Evolutionary conservation across 148 eudicot genomes (phyloP).

Genomic region (Simmondsia chinensis): DNA sequence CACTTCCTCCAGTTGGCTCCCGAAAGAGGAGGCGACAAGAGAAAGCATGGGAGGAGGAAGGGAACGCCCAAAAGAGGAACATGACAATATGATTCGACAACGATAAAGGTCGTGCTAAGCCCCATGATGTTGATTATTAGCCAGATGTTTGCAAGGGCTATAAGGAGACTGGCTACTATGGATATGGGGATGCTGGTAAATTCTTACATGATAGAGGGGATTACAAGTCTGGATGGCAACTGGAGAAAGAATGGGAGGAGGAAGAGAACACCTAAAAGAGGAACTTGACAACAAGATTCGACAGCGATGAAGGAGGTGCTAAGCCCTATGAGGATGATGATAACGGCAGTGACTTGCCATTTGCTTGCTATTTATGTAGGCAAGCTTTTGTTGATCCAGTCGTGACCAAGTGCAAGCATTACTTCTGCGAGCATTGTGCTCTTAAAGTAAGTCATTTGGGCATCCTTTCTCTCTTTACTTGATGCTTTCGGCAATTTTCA

Average conservation of each 20-base stretch:
- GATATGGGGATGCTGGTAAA: conserved; percentile 94
- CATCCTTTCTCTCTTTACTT: too few species aligned
- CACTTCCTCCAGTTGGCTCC: too few species aligned
- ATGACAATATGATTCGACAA: conserved; percentile 95
- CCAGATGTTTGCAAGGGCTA: conserved; percentile 95
- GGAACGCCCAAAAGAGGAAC: conserved; percentile 85
- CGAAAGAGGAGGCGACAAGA: too few species aligned
- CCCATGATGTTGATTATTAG: conserved; percentile 88
- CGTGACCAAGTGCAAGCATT: conserved; percentile 60
- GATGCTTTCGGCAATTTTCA: too few species aligned
- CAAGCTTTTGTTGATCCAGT: conserved; percentile 63
- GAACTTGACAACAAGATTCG: conserved; percentile 58
- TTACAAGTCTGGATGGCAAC: conserved; percentile 93
- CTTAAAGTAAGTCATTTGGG: conserved; percentile 36
- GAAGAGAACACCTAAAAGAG: conserved; percentile 68
- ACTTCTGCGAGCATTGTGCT: conserved; percentile 72
- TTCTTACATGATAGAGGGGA: conserved; percentile 97
- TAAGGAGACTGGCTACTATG: conserved; percentile 93
- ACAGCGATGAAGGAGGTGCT: conserved; percentile 34
- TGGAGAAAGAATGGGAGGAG: conserved; percentile 95
- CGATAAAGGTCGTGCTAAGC: conserved; percentile 77
- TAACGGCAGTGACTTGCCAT: conserved; percentile 47
- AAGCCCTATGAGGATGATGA: conserved; percentile 48
- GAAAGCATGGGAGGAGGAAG: conserved; percentile 80
- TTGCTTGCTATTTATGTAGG: conserved; percentile 62